phyloP scores from a whole-genome alignment of 2,329 filamentous ascomycete species.

The Cytospora mali region DNA sequence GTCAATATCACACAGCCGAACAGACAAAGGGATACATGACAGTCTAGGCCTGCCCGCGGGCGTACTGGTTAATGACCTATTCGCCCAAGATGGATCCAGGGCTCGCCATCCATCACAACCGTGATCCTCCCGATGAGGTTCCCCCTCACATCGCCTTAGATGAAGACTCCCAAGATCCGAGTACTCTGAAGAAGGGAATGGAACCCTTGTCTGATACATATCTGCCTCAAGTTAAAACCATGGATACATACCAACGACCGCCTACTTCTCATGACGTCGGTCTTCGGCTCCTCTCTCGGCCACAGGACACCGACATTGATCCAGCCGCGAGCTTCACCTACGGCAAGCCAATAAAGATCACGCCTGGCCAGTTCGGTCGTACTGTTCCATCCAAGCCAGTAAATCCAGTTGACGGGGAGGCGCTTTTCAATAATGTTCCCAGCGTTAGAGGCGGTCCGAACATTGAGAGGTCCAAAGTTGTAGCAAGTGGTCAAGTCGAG shows the following conservation, averaged over 20 bases:
- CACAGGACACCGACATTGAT: constrained; percentile 8
- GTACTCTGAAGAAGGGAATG: constrained; percentile 5
- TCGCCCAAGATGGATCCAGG: constrained; percentile 12
- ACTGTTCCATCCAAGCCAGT: constrained; percentile 1
- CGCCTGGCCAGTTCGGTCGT: constrained; percentile 20
- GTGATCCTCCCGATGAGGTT: not conserved
- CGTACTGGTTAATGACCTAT: too few species aligned
- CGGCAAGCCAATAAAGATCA: constrained; percentile 11
- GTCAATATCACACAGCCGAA: not conserved
- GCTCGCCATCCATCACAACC: not conserved
- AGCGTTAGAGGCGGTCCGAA: not conserved
- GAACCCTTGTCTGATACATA: constrained; percentile 8
- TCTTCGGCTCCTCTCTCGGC: constrained; percentile 14
- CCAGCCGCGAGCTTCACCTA: constrained; percentile 20
- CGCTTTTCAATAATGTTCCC: not conserved
- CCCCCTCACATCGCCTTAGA: not conserved
- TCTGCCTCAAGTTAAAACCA: not conserved
- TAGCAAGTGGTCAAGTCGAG: not conserved
- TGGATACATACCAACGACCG: not conserved
- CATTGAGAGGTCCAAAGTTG: not conserved
- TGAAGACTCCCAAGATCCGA: constrained; percentile 8
- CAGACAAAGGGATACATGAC: too few species aligned
- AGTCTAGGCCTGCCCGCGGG: too few species aligned
- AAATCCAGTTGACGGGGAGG: not conserved
- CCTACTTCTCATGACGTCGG: not conserved